Conservation (phyloP, 495 filamentous ascomycete genomes). For the Filosporella fistucella region DNA sequence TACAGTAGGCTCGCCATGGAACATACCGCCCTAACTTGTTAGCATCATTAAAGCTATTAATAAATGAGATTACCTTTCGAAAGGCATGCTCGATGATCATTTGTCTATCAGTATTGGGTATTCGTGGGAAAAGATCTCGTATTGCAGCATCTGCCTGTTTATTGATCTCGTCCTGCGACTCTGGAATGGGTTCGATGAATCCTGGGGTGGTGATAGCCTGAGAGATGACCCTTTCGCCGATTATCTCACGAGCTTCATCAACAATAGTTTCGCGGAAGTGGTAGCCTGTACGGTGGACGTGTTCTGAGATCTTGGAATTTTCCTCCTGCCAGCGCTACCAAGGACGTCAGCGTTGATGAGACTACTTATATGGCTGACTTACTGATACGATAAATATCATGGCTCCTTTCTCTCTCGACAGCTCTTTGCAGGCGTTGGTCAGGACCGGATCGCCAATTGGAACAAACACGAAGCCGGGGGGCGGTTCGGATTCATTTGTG, state of each 20-base stretch:
- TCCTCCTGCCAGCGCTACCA: conserved; percentile 18
- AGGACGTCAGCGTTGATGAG: not conserved
- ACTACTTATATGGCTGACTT: no score
- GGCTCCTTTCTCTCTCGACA: conserved; percentile 61
- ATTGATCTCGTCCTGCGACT: conserved; percentile 60
- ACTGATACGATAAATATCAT: conserved; percentile 80
- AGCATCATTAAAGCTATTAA: conserved; percentile 6
- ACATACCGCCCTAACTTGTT: conserved; percentile 23
- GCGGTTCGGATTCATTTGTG: conserved; percentile 43
- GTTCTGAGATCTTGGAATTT: conserved; percentile 43
- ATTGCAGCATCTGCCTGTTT: conserved; percentile 70
- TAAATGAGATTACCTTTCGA: conserved; percentile 55
- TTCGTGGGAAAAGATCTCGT: conserved; percentile 79
- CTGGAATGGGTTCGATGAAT: conserved; percentile 45
- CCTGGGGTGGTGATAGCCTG: conserved; percentile 10
- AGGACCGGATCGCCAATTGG: conserved; percentile 75
- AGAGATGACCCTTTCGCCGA: conserved; percentile 14
- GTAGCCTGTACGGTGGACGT: conserved; percentile 76
- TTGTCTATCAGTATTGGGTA: conserved; percentile 72
- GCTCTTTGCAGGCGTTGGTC: conserved; percentile 73
- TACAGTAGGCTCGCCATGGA: conserved; percentile 44
- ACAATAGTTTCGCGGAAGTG: conserved; percentile 56
- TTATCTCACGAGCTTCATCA: conserved; percentile 35
- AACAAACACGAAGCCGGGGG: conserved; percentile 79
- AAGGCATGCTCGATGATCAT: conserved; percentile 80